Conservation (phyloP, 1,284 basidiomycete genomes). For the Ceratobasidium sp. region DNA sequence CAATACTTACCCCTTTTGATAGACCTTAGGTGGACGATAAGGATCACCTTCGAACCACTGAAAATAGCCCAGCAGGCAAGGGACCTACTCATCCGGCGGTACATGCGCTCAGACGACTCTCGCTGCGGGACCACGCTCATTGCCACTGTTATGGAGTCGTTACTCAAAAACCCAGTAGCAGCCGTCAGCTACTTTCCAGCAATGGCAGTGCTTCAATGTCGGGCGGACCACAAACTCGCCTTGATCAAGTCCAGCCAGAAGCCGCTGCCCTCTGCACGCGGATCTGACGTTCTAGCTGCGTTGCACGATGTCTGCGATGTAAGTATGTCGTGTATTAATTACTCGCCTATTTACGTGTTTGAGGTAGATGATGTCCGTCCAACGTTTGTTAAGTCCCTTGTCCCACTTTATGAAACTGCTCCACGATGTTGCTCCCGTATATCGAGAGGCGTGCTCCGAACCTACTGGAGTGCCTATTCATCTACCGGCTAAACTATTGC, state of each 20-base stretch:
- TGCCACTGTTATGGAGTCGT: not conserved
- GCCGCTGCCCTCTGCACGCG: not conserved
- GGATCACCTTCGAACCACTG: constrained; percentile 23
- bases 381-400: not conserved
- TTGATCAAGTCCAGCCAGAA: not conserved
- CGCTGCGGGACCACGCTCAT: not conserved
- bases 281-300: not conserved
- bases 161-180: not conserved
- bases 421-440: not conserved
- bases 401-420: not conserved
- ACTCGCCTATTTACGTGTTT: not conserved
- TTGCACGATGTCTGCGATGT: not conserved
- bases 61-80: constrained; percentile 12
- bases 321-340: not conserved
- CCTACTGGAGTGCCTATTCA: not conserved
- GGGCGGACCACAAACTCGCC: not conserved
- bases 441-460: constrained; percentile 4
- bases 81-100: not conserved
- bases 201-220: not conserved
- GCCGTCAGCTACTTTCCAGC: not conserved
- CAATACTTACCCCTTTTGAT: not conserved
- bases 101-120: not conserved
- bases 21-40: constrained; percentile 7
- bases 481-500: not conserved
- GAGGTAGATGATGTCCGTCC: constrained; percentile 8